phyloP scores from a whole-genome alignment of 225 moss, liverwort and hornwort genomes.

The Takakia lepidozioides region DNA sequence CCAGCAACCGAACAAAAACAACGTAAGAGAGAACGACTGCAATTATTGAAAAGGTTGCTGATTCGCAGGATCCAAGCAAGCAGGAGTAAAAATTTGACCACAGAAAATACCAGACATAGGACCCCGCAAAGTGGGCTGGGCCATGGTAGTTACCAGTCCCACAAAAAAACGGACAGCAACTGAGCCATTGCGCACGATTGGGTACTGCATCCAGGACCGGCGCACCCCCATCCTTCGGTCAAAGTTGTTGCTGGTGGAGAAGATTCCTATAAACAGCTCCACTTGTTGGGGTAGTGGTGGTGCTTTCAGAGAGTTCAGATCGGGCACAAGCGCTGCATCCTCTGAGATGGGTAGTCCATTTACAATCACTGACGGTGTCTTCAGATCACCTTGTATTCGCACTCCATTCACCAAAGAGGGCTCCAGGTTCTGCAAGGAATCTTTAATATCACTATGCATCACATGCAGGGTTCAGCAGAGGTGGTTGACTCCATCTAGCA shows the following conservation, averaged over 20 bases:
- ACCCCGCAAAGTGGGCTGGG: too few relatives aligned
- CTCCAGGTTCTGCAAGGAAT: constrained; percentile 60
- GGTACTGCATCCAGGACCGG: constrained; percentile 95
- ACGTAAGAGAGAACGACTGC: neutral
- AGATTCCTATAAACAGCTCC: constrained; percentile 74
- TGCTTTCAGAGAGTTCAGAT: constrained; percentile 61
- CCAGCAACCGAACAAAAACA: neutral
- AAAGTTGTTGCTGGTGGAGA: constrained; percentile 86
- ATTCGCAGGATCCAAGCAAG: neutral
- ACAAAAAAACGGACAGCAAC: constrained; percentile 97
- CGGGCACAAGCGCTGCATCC: constrained; percentile 43
- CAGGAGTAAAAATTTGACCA: neutral
- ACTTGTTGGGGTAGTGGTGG: constrained; percentile 43
- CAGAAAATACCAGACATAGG: neutral
- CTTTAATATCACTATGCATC: too few relatives aligned
- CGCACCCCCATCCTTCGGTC: constrained; percentile 86
- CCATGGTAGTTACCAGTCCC: constrained; percentile 87
- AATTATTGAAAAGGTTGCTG: neutral
- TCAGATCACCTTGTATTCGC: constrained; percentile 58
- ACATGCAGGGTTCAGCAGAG: constrained; percentile 6
- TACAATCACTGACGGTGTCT: constrained; percentile 57
- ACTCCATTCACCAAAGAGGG: constrained; percentile 74
- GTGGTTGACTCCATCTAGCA: neutral
- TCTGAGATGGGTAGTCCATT: constrained; percentile 84
- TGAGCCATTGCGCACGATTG: constrained; percentile 68